Conservation (phyloP, 2,329 filamentous ascomycete species). For the Diaporthe vexans region DNA sequence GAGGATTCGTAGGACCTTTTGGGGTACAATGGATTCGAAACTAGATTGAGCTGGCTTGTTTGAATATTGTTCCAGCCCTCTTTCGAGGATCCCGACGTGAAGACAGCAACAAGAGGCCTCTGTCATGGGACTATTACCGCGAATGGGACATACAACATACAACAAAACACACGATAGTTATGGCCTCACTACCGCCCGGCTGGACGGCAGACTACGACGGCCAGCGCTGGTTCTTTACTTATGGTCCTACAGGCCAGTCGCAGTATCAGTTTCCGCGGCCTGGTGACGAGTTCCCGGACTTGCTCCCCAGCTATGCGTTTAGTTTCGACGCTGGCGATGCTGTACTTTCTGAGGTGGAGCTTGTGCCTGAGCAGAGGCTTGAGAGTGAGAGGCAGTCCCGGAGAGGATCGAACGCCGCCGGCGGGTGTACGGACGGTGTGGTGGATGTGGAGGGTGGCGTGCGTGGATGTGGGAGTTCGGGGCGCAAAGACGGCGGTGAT, state of each 20-base stretch:
- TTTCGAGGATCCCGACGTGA: background rate
- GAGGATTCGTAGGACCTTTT: background rate
- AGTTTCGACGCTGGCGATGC: slow-evolving; percentile 40
- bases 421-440: background rate
- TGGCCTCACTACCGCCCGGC: slow-evolving; percentile 63
- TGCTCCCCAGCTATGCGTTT: slow-evolving; percentile 50
- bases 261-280: slow-evolving; percentile 70
- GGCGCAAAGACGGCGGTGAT: background rate
- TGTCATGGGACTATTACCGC: background rate
- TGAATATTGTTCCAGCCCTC: background rate
- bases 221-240: slow-evolving; percentile 69
- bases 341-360: slow-evolving; percentile 52
- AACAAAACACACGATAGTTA: background rate
- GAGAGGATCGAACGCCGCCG: slow-evolving; percentile 48
- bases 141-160: background rate
- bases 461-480: background rate
- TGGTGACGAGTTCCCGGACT: slow-evolving; percentile 72
- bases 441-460: background rate
- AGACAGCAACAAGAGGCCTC: background rate
- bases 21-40: background rate
- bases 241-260: slow-evolving; percentile 65
- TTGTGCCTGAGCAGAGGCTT: slow-evolving; percentile 67
- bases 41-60: background rate
- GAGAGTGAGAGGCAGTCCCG: slow-evolving; percentile 66
- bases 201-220: slow-evolving; percentile 73